Base-by-base conservation (phyloP, 2,329 filamentous ascomycete genomes). In the Colletotrichum gloeosporioides region DNA sequence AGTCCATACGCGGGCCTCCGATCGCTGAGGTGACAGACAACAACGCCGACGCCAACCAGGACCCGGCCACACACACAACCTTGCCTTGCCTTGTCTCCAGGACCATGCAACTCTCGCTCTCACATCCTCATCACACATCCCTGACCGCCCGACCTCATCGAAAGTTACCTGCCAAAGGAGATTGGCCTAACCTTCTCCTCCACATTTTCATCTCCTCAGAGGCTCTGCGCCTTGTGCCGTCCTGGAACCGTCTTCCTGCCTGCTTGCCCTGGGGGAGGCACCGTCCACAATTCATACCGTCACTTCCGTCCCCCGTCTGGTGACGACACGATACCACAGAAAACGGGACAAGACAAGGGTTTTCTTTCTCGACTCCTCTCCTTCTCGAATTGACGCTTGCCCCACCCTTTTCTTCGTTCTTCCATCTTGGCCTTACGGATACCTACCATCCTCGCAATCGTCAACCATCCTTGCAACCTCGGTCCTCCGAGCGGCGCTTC, bases 381-480 rank as follows among this genome's bases (percentile, higher is more conserved):
- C 31, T 73, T 73, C 44, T 76, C 64, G 73, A 76, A 76, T 73
- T 44, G 59, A 65, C 61, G 29, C 36, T 25, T 18, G 44, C 15
- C 71, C 55, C 57, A 72, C 63, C 63, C 29, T 62, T 63, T 76
- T n/a, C 64, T 76, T 65, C 36, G 39, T 34, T 62, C 34, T 73
- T 64, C 34, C 69, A 53, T 73, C 64, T 76, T 76, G 73, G 70
- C 59, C 64, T 73, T 36, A 53, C 44, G 44, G 44, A 53, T 53
- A 53, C 44, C n/a, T 53, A 29, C 57, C 44, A 22, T 63, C 63
- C 36, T 61, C 72, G 61, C 61, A 59, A 34, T 31, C 57, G 31
- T 69, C 32, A 55, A 62, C 6, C 22, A 49, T 36, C 67, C 67
- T 31, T 73, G 70, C 70, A 73, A 73, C 73, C 73, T 73, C 73